phyloP scores from a whole-genome alignment of 192 early-diverging fungal species.

The Spinellus fusiger region DNA sequence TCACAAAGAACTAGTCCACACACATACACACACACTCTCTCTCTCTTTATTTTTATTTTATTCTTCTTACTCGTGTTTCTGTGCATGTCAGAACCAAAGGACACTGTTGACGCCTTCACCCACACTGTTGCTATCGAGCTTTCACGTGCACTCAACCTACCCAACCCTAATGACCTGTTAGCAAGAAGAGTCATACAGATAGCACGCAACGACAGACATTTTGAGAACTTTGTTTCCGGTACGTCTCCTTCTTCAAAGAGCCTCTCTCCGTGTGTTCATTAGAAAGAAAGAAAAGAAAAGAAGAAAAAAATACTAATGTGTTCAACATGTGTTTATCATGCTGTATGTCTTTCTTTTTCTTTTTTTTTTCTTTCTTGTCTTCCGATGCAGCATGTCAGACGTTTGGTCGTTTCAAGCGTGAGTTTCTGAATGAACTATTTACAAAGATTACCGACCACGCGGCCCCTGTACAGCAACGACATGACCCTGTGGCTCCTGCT shows the following conservation, averaged over 20 bases:
- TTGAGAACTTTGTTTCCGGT: slow-evolving; percentile 42
- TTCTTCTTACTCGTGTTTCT: neutral
- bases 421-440: slow-evolving; percentile 39
- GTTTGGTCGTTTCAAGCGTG: slow-evolving; percentile 48
- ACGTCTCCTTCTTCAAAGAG: no score
- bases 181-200: slow-evolving; percentile 50
- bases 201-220: slow-evolving; percentile 38
- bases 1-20: no score
- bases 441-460: slow-evolving; percentile 33
- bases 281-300: no score
- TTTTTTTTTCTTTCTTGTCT: neutral
- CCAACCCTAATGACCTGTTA: slow-evolving; percentile 50
- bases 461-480: neutral
- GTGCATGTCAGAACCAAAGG: slow-evolving; percentile 12
- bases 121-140: slow-evolving; percentile 49
- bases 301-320: no score
- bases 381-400: slow-evolving; percentile 37
- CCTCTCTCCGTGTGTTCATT: no score
- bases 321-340: no score
- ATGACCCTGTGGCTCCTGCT: neutral
- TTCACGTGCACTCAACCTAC: slow-evolving; percentile 48
- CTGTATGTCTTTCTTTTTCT: no score
- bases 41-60: neutral
- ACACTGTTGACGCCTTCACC: slow-evolving; percentile 22
- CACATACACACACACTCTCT: neutral